phyloP scores from a whole-genome alignment of 345 rosid species.

The Brassica juncea region DNA sequence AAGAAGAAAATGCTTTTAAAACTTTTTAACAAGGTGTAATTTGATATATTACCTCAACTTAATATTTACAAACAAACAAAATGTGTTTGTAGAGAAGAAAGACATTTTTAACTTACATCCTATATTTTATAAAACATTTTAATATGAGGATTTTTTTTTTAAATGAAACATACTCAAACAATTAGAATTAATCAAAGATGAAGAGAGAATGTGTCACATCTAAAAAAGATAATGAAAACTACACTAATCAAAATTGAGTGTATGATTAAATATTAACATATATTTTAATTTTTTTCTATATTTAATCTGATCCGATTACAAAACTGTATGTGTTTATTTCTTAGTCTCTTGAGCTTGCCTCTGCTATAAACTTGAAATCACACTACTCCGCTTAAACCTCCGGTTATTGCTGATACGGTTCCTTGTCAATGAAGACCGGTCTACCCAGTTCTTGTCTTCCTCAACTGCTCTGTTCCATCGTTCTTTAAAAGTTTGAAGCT shows the following conservation, averaged over 20 bases:
- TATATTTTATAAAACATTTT: background rate
- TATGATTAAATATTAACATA: background rate
- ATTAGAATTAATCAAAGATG: background rate
- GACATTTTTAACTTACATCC: background rate
- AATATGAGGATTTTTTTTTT: background rate
- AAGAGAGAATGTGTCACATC: background rate
- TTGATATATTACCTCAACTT: background rate
- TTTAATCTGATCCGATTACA: background rate
- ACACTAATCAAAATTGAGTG: conserved; percentile 18
- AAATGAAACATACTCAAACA: background rate
- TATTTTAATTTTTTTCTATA: background rate
- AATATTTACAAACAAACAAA: background rate
- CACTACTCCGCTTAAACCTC: conserved; percentile 30
- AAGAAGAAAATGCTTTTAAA: background rate
- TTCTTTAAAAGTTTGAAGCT: conserved; percentile 64
- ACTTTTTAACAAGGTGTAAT: background rate
- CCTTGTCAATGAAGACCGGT: conserved; percentile 50
- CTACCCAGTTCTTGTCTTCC: conserved; percentile 68
- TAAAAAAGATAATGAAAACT: conserved; percentile 4
- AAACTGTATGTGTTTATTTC: conserved; percentile 15
- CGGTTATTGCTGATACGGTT: conserved; percentile 18
- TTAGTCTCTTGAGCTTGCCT: conserved; percentile 24
- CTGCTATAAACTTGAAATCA: conserved; percentile 27
- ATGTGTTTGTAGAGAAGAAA: background rate
- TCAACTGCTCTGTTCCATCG: conserved; percentile 80